These are phyloP conservation scores for Bipolaris victoriae DNA, from an alignment of 2,329 filamentous ascomycete species.

Conservation along the genomic window DNA sequence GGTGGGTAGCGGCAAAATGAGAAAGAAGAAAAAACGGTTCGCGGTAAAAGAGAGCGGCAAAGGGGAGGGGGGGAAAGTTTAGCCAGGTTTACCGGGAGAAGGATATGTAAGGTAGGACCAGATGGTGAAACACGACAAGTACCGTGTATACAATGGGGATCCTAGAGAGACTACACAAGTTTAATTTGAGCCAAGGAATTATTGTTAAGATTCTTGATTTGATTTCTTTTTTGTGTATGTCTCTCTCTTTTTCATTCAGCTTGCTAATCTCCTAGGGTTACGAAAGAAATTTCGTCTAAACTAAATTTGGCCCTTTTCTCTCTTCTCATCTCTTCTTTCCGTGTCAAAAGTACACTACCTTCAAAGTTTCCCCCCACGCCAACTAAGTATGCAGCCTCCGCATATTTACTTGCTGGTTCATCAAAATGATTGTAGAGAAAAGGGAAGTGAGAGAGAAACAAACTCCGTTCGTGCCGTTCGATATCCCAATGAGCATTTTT, in stretches of 20 bases:
- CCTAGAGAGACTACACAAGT: neutral
- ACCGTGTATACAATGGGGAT: constrained; percentile 1
- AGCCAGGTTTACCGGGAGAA: neutral
- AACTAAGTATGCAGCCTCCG: constrained; percentile 5
- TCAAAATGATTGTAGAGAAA: constrained; percentile 23
- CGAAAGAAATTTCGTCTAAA: too few species aligned
- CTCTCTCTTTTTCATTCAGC: constrained; percentile 11
- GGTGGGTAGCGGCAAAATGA: neutral
- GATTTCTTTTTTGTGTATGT: constrained; percentile 14
- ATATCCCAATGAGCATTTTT: constrained; percentile 9
- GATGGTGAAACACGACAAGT: neutral
- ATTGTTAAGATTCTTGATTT: constrained; percentile 5
- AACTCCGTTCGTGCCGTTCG: constrained; percentile 9
- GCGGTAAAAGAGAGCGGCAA: neutral
- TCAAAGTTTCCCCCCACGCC: neutral
- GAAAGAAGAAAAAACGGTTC: neutral
- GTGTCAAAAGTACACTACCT: constrained; percentile 8
- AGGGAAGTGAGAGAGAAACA: constrained; percentile 9
- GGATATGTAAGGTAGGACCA: neutral
- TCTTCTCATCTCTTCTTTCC: constrained; percentile 14
- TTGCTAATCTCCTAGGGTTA: constrained; percentile 20
- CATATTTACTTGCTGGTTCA: constrained; percentile 12
- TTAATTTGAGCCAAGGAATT: constrained; percentile 7
- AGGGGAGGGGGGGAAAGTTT: neutral
- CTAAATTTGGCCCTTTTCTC: neutral